Conservation (phyloP, 495 filamentous ascomycete genomes). For the Neurospora cerealis region DNA sequence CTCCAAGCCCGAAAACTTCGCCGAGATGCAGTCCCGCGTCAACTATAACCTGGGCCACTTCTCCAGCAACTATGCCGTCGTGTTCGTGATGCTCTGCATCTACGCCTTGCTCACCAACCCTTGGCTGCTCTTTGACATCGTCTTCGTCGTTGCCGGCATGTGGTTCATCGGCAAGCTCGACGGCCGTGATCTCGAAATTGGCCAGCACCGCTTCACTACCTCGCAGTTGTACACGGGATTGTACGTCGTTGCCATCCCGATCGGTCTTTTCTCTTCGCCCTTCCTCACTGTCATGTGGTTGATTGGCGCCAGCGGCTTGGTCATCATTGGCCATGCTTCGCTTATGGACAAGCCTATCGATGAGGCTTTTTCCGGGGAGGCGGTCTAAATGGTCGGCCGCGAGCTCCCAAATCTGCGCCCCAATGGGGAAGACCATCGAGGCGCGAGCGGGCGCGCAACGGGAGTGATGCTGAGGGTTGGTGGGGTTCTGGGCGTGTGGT, state of each 20-base stretch:
- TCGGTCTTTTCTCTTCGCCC: slow-evolving; percentile 74
- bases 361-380: slow-evolving; percentile 99
- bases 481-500: slow-evolving; percentile 41
- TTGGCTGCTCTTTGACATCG: slow-evolving; percentile 77
- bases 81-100: slow-evolving; percentile 90
- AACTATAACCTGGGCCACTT: slow-evolving; percentile 97
- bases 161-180: slow-evolving; percentile 82
- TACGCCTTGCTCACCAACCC: slow-evolving; percentile 86
- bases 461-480: slow-evolving; percentile 36
- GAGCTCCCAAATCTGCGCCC: slow-evolving; percentile 93
- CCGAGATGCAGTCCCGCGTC: slow-evolving; percentile 82
- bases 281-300: slow-evolving; percentile 81
- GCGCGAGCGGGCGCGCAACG: slow-evolving; percentile 61
- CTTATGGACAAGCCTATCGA: slow-evolving; percentile 99
- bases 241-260: slow-evolving; percentile 67
- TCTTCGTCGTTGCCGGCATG: slow-evolving; percentile 74
- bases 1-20: slow-evolving; percentile 86
- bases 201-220: slow-evolving; percentile 69
- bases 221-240: slow-evolving; percentile 91
- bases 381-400: slow-evolving; percentile 99
- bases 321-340: slow-evolving; percentile 86
- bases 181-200: slow-evolving; percentile 80
- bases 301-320: slow-evolving; percentile 84
- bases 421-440: slow-evolving; percentile 96
- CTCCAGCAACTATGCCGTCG: slow-evolving; percentile 93